phyloP scores from a whole-genome alignment of 108 stramenopile genomes.

The Cyclotella choctawhatcheeana region DNA sequence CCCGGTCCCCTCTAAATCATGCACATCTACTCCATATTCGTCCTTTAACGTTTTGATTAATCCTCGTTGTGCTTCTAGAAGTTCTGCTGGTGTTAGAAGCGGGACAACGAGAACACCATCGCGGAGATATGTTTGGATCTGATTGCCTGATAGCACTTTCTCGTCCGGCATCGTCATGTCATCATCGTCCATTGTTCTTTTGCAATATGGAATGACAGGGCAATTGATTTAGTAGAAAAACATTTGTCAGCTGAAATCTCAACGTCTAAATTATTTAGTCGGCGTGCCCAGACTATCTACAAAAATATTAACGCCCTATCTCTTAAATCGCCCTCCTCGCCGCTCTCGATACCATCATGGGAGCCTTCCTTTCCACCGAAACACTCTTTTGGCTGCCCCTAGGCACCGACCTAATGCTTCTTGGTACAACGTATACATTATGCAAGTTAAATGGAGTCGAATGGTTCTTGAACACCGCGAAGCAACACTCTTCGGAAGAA shows the following conservation, averaged over 20 bases:
- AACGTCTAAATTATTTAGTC: too few relatives aligned
- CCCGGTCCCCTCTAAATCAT: constrained; percentile 60
- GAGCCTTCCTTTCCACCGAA: constrained; percentile 12
- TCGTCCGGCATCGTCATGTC: background rate
- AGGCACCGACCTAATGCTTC: constrained; percentile 21
- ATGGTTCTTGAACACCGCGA: constrained; percentile 11
- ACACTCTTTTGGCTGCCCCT: constrained; percentile 29
- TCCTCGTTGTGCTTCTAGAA: constrained; percentile 51
- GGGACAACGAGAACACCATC: constrained; percentile 79
- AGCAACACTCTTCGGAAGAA: constrained; percentile 7
- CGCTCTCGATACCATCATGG: background rate
- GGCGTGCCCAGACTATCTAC: too few relatives aligned
- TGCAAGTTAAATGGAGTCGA: constrained; percentile 10
- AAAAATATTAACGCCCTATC: too few relatives aligned
- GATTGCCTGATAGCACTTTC: constrained; percentile 24
- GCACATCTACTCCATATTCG: constrained; percentile 59
- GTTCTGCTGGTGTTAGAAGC: constrained; percentile 56
- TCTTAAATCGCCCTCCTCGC: background rate
- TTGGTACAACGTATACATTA: constrained; percentile 17
- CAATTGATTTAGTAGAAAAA: too few relatives aligned
- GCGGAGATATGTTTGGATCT: constrained; percentile 49
- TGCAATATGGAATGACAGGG: too few relatives aligned
- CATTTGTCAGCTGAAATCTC: too few relatives aligned
- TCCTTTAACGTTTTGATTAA: constrained; percentile 52
- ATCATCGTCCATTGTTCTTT: background rate